These are phyloP conservation scores for Durio zibethinus DNA, from an alignment of 345 rosid genomes.

Conservation along the genomic window DNA sequence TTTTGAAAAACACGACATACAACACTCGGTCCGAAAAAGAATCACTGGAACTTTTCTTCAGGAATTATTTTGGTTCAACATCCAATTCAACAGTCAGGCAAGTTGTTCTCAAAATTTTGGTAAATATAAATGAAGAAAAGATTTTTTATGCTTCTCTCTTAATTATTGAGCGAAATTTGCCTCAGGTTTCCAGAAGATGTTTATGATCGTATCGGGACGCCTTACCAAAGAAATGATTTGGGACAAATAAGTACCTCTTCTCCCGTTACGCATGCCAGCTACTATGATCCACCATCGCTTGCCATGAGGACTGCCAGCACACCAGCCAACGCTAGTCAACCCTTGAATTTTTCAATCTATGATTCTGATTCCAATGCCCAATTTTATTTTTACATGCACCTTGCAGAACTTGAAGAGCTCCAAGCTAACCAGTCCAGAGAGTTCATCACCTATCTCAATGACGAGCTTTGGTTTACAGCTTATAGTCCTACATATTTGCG, in stretches of 20 bases:
- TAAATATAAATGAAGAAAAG: not conserved
- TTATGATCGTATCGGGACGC: constrained; percentile 19
- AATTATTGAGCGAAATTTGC: not conserved
- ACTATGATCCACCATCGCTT: not conserved
- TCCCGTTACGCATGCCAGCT: not conserved
- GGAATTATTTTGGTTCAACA: constrained; percentile 17
- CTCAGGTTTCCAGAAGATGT: constrained; percentile 20
- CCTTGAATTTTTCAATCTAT: constrained; percentile 1
- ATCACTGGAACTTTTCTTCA: not conserved
- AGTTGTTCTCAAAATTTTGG: not conserved
- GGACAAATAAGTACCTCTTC: not conserved
- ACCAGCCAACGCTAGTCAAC: constrained; percentile 2
- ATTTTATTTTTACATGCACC: constrained; percentile 29
- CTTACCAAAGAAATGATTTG: not conserved
- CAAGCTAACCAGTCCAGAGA: constrained; percentile 25
- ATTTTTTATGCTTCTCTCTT: not conserved
- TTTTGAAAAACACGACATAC: no score
- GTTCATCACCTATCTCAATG: constrained; percentile 16
- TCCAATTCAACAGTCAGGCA: constrained; percentile 18
- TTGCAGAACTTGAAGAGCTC: constrained; percentile 29
- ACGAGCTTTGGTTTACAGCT: constrained; percentile 5
- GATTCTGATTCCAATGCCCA: not conserved
- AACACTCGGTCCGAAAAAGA: constrained; percentile 18
- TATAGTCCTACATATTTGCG: constrained; percentile 4
- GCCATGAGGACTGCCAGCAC: constrained; percentile 27